A percentile compares a stretch with the other conserved stretches of the same genome.
Evolutionary conservation across 2,329 filamentous ascomycete species (phyloP).

Genomic region (Calonectria hongkongensis): DNA sequence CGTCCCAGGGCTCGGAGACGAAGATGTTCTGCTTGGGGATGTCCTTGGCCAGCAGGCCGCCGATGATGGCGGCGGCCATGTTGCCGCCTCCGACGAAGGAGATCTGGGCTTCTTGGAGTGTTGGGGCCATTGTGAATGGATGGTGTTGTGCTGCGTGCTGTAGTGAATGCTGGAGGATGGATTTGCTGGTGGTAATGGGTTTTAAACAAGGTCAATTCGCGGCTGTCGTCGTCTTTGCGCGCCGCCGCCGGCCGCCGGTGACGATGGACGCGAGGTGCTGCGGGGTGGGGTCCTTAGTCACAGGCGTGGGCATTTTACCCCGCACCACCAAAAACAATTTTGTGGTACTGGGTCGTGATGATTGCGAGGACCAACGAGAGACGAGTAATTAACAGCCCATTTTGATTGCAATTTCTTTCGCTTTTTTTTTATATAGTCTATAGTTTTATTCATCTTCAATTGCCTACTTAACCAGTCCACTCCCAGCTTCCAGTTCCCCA

Average conservation of each 20-base stretch:
- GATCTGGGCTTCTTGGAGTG: constrained; percentile 58
- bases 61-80: constrained; percentile 72
- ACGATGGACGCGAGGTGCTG: background rate
- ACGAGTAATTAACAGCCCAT: background rate
- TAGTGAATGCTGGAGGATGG: too few relatives aligned
- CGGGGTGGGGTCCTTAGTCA: constrained; percentile 15
- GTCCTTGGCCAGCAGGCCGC: constrained; percentile 66
- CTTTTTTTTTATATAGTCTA: background rate
- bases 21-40: constrained; percentile 66
- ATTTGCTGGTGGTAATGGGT: background rate
- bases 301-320: constrained; percentile 8
- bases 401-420: background rate
- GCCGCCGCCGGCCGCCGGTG: constrained; percentile 18
- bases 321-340: constrained; percentile 30
- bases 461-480: background rate
- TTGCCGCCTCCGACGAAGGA: constrained; percentile 68
- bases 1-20: constrained; percentile 72
- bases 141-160: background rate
- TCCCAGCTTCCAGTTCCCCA: background rate
- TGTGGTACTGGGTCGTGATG: constrained; percentile 2
- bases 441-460: background rate
- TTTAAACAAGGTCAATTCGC: constrained; percentile 5
- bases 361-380: constrained; percentile 18
- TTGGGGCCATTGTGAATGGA: constrained; percentile 50
- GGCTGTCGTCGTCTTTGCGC: constrained; percentile 24